Evolutionary conservation across 352 stramenopile genomes (phyloP).

Genomic region (Phytophthora cryptogea): DNA sequence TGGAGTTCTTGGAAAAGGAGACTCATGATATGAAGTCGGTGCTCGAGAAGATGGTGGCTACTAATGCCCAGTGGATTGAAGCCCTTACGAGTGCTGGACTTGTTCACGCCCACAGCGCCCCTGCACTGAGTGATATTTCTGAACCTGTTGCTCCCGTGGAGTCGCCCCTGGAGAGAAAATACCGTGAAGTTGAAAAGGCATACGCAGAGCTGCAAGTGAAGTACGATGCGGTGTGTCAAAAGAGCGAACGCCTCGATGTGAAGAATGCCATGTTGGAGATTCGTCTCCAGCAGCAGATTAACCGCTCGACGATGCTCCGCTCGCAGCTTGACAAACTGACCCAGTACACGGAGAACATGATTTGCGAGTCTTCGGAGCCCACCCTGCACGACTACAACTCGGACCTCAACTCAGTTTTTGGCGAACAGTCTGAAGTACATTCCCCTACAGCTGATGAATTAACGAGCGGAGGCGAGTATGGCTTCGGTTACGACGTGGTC

Average conservation of each 20-base stretch:
- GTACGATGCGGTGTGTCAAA: conserved; percentile 46
- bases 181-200: conserved; percentile 49
- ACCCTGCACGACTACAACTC: conserved; percentile 53
- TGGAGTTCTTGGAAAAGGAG: conserved; percentile 73
- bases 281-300: conserved; percentile 65
- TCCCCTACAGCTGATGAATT: conserved; percentile 48
- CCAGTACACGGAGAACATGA: conserved; percentile 70
- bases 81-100: conserved; percentile 43
- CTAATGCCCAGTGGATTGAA: conserved; percentile 75
- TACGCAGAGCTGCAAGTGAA: conserved; percentile 63
- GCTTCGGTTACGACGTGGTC: conserved; percentile 45
- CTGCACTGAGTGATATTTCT: conserved; percentile 31
- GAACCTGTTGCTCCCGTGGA: conserved; percentile 24
- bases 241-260: conserved; percentile 56
- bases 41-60: conserved; percentile 72
- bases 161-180: conserved; percentile 49
- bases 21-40: conserved; percentile 68
- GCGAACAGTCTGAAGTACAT: conserved; percentile 44
- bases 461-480: conserved; percentile 38
- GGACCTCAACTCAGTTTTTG: conserved; percentile 55
- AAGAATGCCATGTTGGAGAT: conserved; percentile 73
- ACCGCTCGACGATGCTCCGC: conserved; percentile 62
- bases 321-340: conserved; percentile 74
- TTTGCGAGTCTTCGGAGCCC: conserved; percentile 58
- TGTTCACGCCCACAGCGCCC: conserved; percentile 9